A percentile compares a stretch with the other conserved stretches of the same genome.
phyloP scores from a whole-genome alignment of 345 rosid genomes.

The Eutrema yunnanense region DNA sequence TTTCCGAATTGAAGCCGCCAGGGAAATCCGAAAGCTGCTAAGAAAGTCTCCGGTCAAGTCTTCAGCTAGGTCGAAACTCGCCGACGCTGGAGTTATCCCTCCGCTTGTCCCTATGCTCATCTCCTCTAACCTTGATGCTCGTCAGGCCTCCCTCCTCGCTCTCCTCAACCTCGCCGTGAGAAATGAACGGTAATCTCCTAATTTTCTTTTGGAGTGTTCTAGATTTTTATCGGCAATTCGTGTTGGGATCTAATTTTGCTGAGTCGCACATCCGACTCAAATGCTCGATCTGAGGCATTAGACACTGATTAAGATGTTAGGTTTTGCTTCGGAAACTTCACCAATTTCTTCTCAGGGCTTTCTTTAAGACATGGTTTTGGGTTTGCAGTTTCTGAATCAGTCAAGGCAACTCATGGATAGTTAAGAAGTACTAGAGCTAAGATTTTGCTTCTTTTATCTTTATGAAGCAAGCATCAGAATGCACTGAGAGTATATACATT shows the following conservation, averaged over 20 bases:
- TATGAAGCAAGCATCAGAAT: neutral
- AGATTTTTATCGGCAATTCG: neutral
- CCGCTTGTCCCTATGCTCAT: constrained; percentile 63
- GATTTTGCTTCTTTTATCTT: neutral
- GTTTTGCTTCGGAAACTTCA: neutral
- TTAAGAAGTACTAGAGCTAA: neutral
- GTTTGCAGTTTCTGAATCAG: neutral
- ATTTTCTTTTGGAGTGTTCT: neutral
- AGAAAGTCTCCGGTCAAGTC: constrained; percentile 51
- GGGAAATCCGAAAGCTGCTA: constrained; percentile 49
- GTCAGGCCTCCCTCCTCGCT: constrained; percentile 67
- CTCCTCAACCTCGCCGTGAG: constrained; percentile 77
- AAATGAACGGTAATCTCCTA: constrained; percentile 42
- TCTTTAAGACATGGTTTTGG: neutral
- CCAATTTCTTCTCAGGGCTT: neutral
- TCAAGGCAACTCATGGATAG: neutral
- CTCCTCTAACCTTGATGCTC: constrained; percentile 52
- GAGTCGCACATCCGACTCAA: neutral
- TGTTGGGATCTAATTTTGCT: neutral
- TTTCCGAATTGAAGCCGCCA: constrained; percentile 60
- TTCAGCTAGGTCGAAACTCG: constrained; percentile 48
- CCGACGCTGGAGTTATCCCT: constrained; percentile 63
- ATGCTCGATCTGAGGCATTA: neutral
- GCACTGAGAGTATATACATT: neutral
- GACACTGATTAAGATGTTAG: neutral